Evolutionary conservation across 2,329 filamentous ascomycete genomes (phyloP), one percentile per base, ranked within the genome.

Genomic region (Alternaria viburni): DNA sequence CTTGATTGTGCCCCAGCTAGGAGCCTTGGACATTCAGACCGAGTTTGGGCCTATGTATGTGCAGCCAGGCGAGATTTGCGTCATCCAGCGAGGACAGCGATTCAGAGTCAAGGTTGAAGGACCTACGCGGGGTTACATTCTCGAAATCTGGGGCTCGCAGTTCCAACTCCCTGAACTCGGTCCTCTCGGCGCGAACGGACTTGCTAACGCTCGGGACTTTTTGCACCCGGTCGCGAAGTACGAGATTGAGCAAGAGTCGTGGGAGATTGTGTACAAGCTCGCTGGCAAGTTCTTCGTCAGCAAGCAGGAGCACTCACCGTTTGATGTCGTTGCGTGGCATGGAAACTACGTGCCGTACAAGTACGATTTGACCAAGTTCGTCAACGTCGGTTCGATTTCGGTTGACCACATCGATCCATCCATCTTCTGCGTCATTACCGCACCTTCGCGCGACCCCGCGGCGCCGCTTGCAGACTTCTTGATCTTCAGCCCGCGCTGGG

Each of bases 311-410:
- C 91, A 93, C 76, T 90, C 89, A 0, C 91, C 91, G 0, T 94
- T 93, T 72, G 91, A 94, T 70, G 87, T 94, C 0, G 91, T 93
- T 4, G 90, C 89, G 4, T 94, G 91, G 91, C 91, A 94, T 74
- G 91, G 91, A 47, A 91, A 88, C 66, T 93, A 93, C 80, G 72
- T 76, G 64, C 91, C 91, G 0, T 93, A 89, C 85, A 94, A 94
- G 80, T 94, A 94, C 81, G 91, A 93, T 72, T 85, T 94, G 1
- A 90, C 89, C 25, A 88, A 90, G 30, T 94, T 93, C 84, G 91
- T 90, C 80, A 88, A 88, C 46, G 89, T 94, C 47, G 91, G 91
- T 19, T 88, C 85, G 58, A 88, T 92, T 68, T 90, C 88, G 8
- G 92, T 88, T 74, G 91, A 94, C 77, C 91, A 94, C 74, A 91